Evolutionary conservation across 1,284 basidiomycete species (phyloP), one percentile per base, ranked within the genome.

Genomic region (Cutaneotrichosporon sp.): DNA sequence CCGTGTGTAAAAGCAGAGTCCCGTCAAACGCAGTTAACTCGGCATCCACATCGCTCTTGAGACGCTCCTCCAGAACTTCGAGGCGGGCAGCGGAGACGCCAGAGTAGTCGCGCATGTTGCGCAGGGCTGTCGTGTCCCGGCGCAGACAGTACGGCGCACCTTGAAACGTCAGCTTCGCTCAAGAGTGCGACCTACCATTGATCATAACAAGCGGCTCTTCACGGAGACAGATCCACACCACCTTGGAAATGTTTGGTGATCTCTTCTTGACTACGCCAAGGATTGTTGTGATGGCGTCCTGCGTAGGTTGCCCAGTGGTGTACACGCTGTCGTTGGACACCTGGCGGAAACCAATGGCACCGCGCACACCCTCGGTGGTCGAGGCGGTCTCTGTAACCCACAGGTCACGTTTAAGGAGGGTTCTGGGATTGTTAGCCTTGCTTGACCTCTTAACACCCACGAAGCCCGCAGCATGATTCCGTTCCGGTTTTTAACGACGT

Each of bases 301-400:
- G 79, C 0, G 91, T 92, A 1, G 96, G 96, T 73, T 98, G 96
- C 0, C 93, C 79, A 7, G 77, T 75, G 0, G 90, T 90, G 63
- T 90, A 97, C 44, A 97, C 87, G 47, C 85, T 85, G n/a, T 86
- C 87, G 4, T 80, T 81, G 0, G 85, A 82, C 26, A 97, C 84
- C 54, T 87, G 86, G 49, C 94, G 83, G 79, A 97, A 97, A 68
- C 97, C 97, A 74, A 91, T 87, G 2, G 90, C 91, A 9, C 96
- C 96, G 1, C 90, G 85, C 41, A 98, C 81, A 46, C 81, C 84
- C 54, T 84, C 77, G 26, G 82, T 62, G 5, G 73, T 81, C 20
- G 84, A 79, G 0, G 72, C 74, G 35, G 84, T 84, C 67, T 90
- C 84, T 17, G 82, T 80, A 24, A 85, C 75, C 92, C 93, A 96